Evolutionary conservation across 805 yeast genomes (phyloP).

Genomic region (Jamesozyma gamospora): DNA sequence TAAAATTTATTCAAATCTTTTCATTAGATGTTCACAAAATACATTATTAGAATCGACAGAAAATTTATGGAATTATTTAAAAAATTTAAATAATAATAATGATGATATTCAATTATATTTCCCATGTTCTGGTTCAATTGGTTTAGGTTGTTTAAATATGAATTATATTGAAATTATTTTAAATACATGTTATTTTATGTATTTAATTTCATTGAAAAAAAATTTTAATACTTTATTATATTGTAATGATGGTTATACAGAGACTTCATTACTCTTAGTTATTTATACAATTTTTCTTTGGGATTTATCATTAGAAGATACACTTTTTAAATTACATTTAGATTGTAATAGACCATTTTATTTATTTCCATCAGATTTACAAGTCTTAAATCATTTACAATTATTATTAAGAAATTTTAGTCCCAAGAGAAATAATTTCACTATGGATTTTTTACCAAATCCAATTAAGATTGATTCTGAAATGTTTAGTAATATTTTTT

Average conservation of each 20-base stretch:
- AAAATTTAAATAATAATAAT: constrained; percentile 6
- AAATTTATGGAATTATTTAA: constrained; percentile 16
- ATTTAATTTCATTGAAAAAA: constrained; percentile 17
- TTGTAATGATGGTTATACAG: constrained; percentile 90
- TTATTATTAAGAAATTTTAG: constrained; percentile 49
- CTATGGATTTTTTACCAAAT: background rate
- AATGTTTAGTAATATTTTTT: constrained; percentile 29
- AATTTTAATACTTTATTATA: constrained; percentile 46
- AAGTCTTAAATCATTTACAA: constrained; percentile 55
- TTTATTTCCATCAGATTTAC: constrained; percentile 67
- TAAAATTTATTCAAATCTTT: constrained; percentile 14
- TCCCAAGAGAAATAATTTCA: constrained; percentile 31
- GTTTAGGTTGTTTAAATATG: constrained; percentile 63
- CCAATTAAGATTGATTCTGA: constrained; percentile 22
- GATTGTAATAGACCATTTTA: constrained; percentile 71
- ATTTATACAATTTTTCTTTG: constrained; percentile 64
- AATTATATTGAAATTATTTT: constrained; percentile 58
- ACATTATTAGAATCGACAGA: constrained; percentile 41
- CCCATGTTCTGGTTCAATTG: constrained; percentile 79
- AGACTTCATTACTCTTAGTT: constrained; percentile 65
- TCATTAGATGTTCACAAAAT: constrained; percentile 49
- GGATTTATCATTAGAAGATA: constrained; percentile 51
- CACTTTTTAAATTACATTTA: constrained; percentile 52
- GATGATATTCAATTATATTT: constrained; percentile 37
- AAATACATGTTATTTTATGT: constrained; percentile 47